Percentiles rank a stretch among this genome's conserved stretches.
Evolutionary conservation across 2,329 filamentous ascomycete species (phyloP).

Genomic region (Incumbomyces lentus): DNA sequence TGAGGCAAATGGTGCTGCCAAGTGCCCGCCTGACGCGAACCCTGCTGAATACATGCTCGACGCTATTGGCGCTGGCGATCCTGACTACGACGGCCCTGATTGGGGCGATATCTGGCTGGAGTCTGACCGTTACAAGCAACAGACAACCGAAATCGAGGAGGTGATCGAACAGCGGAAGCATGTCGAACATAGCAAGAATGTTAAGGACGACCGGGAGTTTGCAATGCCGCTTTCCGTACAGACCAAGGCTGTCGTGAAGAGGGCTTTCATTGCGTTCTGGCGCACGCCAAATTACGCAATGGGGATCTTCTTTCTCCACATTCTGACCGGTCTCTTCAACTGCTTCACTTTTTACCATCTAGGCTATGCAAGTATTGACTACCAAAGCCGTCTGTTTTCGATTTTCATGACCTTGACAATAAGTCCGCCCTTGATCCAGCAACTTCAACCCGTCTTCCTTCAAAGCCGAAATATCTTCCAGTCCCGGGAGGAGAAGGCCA

Average conservation of each 20-base stretch:
- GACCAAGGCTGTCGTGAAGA: conserved; percentile 43
- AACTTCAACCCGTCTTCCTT: conserved; percentile 64
- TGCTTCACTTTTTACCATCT: conserved; percentile 61
- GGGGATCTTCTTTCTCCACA: conserved; percentile 53
- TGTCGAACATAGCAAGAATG: conserved; percentile 28
- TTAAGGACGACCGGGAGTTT: conserved; percentile 49
- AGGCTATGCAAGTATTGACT: conserved; percentile 47
- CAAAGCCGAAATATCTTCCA: conserved; percentile 57
- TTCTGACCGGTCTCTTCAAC: conserved; percentile 57
- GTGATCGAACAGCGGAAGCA: conserved; percentile 40
- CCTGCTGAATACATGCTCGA: conserved; percentile 42
- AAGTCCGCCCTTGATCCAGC: conserved; percentile 62
- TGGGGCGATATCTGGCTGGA: conserved; percentile 53
- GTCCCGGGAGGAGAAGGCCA: conserved; percentile 62
- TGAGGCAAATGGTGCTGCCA: conserved; percentile 48
- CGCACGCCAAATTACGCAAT: conserved; percentile 51
- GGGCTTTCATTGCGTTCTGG: conserved; percentile 56
- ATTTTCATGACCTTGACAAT: conserved; percentile 70
- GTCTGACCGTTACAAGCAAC: conserved; percentile 40
- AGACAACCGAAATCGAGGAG: conserved; percentile 42
- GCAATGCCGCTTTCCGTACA: conserved; percentile 51
- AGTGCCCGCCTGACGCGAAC: conserved; percentile 42
- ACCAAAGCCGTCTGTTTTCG: conserved; percentile 63
- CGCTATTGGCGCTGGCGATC: conserved; percentile 52
- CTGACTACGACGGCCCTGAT: conserved; percentile 50